Percentiles rank a stretch among this genome's conserved stretches.
Evolutionary conservation across 2,329 filamentous ascomycete genomes (phyloP).

Genomic region (Ophiostoma australiae): DNA sequence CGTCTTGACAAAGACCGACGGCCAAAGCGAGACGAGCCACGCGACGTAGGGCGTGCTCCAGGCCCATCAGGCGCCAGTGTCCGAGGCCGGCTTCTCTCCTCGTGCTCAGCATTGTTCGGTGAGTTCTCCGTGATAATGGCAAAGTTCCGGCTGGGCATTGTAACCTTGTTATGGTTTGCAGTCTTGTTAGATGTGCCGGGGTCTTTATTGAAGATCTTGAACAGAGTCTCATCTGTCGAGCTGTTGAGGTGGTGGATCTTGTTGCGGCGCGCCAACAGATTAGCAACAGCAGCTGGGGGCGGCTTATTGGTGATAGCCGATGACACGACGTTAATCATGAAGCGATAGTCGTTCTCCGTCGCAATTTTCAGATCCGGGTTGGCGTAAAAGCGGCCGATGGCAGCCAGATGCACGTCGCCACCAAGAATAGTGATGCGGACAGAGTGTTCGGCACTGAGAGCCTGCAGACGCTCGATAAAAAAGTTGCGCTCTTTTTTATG

Average conservation of each 20-base stretch:
- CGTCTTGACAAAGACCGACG: constrained; percentile 22
- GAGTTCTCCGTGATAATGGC: constrained; percentile 85
- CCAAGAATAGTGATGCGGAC: constrained; percentile 87
- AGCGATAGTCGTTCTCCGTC: constrained; percentile 78
- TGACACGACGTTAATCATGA: constrained; percentile 92
- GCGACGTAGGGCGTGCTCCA: constrained; percentile 14
- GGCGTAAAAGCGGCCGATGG: constrained; percentile 90
- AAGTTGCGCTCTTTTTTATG: constrained; percentile 84
- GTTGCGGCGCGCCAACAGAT: constrained; percentile 85
- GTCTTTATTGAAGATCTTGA: constrained; percentile 87
- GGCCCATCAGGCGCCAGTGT: neutral
- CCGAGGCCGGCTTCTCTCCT: constrained; percentile 16
- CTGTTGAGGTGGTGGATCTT: constrained; percentile 66
- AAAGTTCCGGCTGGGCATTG: constrained; percentile 91
- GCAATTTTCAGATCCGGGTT: constrained; percentile 74
- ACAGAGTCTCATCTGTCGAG: constrained; percentile 85
- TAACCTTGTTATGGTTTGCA: constrained; percentile 70
- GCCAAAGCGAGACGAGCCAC: constrained; percentile 27
- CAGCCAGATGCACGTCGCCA: constrained; percentile 89
- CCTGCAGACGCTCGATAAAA: constrained; percentile 75
- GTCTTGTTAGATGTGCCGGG: constrained; percentile 74
- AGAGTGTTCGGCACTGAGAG: constrained; percentile 77
- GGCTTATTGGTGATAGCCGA: constrained; percentile 96
- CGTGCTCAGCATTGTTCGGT: constrained; percentile 43
- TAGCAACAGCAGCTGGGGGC: constrained; percentile 79